Conservation (phyloP, 345 rosid species). For the Psidium guajava region DNA sequence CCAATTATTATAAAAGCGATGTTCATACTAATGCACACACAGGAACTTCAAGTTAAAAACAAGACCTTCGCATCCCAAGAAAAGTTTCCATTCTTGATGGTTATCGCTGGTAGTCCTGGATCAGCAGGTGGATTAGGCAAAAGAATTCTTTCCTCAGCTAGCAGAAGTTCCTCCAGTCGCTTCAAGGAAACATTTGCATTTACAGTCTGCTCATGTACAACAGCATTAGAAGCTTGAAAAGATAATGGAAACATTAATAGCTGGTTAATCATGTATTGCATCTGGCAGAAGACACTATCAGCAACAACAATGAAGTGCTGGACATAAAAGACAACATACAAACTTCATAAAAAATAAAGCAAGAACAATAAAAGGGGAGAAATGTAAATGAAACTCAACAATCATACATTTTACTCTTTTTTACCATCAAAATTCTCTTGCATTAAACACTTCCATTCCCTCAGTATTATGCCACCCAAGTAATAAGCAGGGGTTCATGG, state of each 20-base stretch:
- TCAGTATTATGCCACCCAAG: background rate
- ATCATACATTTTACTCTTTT: background rate
- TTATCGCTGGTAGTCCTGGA: conserved; percentile 60
- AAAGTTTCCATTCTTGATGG: conserved; percentile 77
- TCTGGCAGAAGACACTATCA: background rate
- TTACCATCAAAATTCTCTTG: background rate
- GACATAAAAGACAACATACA: background rate
- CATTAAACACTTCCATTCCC: background rate
- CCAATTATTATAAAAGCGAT: background rate
- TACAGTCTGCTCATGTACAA: conserved; percentile 42
- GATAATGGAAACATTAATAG: background rate
- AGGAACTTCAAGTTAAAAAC: background rate
- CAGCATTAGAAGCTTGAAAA: conserved; percentile 10
- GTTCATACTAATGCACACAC: background rate
- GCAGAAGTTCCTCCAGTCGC: conserved; percentile 87
- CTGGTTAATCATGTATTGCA: background rate
- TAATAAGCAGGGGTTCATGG: background rate
- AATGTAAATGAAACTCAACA: background rate
- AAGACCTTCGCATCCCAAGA: conserved; percentile 94
- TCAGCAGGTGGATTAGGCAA: conserved; percentile 85
- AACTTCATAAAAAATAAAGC: background rate
- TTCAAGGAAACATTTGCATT: conserved; percentile 92
- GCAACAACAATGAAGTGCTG: background rate
- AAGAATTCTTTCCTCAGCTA: conserved; percentile 87
- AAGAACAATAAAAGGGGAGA: background rate